These are phyloP conservation scores for Hirsutella rhossiliensis DNA, from an alignment of 2,329 filamentous ascomycete species.

Conservation along the genomic window DNA sequence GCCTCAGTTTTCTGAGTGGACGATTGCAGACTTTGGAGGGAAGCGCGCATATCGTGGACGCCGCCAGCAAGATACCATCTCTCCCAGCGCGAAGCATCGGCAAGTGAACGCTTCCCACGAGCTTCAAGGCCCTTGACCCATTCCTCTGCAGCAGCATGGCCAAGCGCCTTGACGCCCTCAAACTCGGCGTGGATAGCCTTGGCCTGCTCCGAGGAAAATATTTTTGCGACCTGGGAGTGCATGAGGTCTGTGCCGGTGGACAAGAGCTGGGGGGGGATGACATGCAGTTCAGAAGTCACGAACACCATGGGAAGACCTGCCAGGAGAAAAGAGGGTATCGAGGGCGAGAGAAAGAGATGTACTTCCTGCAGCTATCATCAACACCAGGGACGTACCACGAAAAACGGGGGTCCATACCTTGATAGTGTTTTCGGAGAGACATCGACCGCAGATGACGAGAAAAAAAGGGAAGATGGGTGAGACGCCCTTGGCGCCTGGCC, in stretches of 20 bases:
- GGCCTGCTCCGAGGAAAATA: constrained; percentile 52
- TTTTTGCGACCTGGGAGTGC: constrained; percentile 45
- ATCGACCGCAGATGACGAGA: constrained; percentile 52
- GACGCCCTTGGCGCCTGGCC: constrained; percentile 49
- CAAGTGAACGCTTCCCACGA: constrained; percentile 47
- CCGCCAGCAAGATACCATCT: constrained; percentile 49
- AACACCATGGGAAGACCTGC: constrained; percentile 60
- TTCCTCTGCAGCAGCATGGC: constrained; percentile 57
- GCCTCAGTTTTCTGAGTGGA: neutral
- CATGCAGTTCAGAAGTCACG: constrained; percentile 47
- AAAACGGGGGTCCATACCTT: constrained; percentile 42
- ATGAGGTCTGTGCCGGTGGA: constrained; percentile 35
- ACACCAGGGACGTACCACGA: constrained; percentile 8
- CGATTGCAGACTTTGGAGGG: constrained; percentile 1
- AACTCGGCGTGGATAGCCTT: constrained; percentile 51
- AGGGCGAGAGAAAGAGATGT: constrained; percentile 52
- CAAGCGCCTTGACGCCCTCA: constrained; percentile 49
- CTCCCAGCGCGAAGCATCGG: constrained; percentile 59
- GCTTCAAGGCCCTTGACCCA: constrained; percentile 66
- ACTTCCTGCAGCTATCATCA: constrained; percentile 45
- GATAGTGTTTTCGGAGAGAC: constrained; percentile 45
- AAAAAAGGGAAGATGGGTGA: constrained; percentile 61
- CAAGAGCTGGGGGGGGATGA: constrained; percentile 44
- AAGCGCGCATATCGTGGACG: constrained; percentile 22
- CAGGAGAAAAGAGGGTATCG: constrained; percentile 47